Evolutionary conservation across 1,139 yeast species (phyloP), one percentile per base, ranked within the genome.

Genomic region (Candida sp.): DNA sequence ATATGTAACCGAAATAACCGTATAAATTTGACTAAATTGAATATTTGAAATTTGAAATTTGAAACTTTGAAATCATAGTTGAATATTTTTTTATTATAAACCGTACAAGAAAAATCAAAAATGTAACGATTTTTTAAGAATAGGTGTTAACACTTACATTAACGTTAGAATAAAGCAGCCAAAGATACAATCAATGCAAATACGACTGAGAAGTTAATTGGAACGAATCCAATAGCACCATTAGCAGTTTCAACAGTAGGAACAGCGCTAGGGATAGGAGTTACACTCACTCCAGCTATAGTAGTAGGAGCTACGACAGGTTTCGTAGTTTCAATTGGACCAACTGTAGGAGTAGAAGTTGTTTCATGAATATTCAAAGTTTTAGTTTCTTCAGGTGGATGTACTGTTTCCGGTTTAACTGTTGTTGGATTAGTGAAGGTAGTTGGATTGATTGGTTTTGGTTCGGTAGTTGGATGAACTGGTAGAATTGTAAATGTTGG

Each of bases 381-480:
- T 9, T 25, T 25, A 9, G 29, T 25, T 25, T 25, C 29, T 25
- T 25, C 29, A 25, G 29, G 8, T 6, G 29, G 29, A 9, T 25
- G 6, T 25, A 25, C 9, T 6, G 29, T 25, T 25, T 25, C 29
- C 9, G 29, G 29, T 9, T 25, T 25, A 9, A 15, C 37, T 15
- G 23, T 35, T 15, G 23, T 5, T 5, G 25, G 21, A 35, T 15
- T 21, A 11, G 23, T 35, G 21, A 21, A 6, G 29, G 29, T 25
- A 6, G 6, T 9, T 25, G 46, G 21, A 22, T 21, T 33, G 6
- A 12, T 30, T 5, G 11, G 22, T n/a, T 35, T 22, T 9, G 5
- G 32, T 12, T 32, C 35, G 22, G 33, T 15, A 21, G 35, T 23
- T 35, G 38, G 33, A 33, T 38, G 42, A 33, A 34, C 30, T 30